phyloP scores from a whole-genome alignment of 139 green algal species.

The Ettlia oleoabundans region DNA sequence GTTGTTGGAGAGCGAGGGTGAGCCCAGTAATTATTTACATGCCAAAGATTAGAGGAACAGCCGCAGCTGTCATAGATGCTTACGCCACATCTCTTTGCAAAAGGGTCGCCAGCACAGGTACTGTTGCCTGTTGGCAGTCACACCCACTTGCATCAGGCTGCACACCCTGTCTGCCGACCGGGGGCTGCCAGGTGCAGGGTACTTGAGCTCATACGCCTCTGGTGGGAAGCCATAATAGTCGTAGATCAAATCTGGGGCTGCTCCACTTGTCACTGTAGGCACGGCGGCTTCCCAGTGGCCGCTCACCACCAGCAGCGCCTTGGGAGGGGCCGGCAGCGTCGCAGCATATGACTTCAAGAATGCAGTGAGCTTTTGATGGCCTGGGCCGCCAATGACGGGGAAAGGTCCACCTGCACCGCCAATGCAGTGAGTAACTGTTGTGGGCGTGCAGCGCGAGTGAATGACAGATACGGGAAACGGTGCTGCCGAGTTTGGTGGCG shows the following conservation, averaged over 20 bases:
- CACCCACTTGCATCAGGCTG: conserved; percentile 53
- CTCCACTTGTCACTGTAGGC: conserved; percentile 38
- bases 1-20: no score
- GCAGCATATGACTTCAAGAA: conserved; percentile 7
- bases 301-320: conserved; percentile 49
- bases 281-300: conserved; percentile 32
- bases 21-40: no score
- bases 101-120: no score
- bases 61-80: no score
- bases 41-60: no score
- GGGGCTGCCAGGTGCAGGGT: conserved; percentile 62
- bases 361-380: background rate
- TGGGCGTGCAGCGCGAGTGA: no score
- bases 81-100: no score
- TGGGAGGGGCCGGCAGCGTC: conserved; percentile 9
- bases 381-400: conserved; percentile 32
- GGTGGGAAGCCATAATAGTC: conserved; percentile 81
- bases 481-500: background rate
- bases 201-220: conserved; percentile 63
- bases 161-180: conserved; percentile 52
- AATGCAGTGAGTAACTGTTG: background rate
- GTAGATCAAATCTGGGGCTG: conserved; percentile 59
- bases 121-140: background rate
- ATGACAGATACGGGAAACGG: background rate
- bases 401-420: conserved; percentile 21